Percentiles rank a stretch among this genome's conserved stretches.
These are phyloP conservation scores for Domatiomyces globalis DNA, from an alignment of 2,329 filamentous ascomycete species.

Conservation along the genomic window DNA sequence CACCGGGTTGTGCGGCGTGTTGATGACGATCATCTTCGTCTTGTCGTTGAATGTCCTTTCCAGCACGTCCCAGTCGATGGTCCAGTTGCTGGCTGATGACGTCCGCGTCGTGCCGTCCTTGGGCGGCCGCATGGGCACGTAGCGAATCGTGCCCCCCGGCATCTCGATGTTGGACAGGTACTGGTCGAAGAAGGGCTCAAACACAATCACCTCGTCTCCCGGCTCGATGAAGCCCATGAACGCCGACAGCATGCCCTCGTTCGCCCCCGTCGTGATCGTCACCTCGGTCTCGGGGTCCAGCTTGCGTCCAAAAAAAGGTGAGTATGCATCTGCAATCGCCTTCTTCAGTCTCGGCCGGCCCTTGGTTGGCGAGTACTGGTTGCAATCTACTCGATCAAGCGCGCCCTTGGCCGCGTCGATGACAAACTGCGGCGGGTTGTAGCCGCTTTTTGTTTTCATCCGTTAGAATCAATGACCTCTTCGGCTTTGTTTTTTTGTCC, in stretches of 20 bases:
- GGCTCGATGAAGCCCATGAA: conserved; percentile 96
- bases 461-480: conserved; percentile 51
- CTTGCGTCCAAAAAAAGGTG: conserved; percentile 67
- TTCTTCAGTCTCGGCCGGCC: conserved; percentile 83
- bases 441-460: conserved; percentile 43
- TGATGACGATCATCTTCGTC: conserved; percentile 86
- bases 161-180: conserved; percentile 99
- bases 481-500: conserved; percentile 1
- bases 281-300: conserved; percentile 85
- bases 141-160: conserved; percentile 87
- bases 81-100: conserved; percentile 78
- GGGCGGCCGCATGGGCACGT: conserved; percentile 88
- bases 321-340: conserved; percentile 84
- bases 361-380: conserved; percentile 88
- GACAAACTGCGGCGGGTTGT: conserved; percentile 86
- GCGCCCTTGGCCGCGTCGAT: conserved; percentile 82
- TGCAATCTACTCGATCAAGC: conserved; percentile 84
- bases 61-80: conserved; percentile 67
- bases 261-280: conserved; percentile 65
- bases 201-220: conserved; percentile 92
- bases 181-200: conserved; percentile 98
- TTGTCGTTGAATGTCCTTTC: conserved; percentile 66
- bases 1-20: conserved; percentile 70
- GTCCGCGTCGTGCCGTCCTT: conserved; percentile 63
- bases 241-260: conserved; percentile 71